Evolutionary conservation across 2,329 filamentous ascomycete species (phyloP).

Genomic region (Lachnellula arida): DNA sequence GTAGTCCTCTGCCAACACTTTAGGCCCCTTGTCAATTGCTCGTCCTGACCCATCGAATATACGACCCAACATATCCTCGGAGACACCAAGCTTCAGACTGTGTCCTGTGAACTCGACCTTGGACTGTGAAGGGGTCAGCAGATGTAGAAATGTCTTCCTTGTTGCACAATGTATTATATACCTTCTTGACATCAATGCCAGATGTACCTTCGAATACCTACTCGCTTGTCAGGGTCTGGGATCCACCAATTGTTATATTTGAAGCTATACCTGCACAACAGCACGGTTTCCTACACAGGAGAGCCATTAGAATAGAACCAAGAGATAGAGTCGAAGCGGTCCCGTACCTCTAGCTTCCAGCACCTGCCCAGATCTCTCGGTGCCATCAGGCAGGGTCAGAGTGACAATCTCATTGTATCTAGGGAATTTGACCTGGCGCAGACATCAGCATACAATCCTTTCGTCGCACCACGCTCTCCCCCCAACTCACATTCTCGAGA

Average conservation of each 20-base stretch:
- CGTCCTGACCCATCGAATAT: slow-evolving; percentile 98
- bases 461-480: neutral
- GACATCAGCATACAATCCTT: slow-evolving; percentile 17
- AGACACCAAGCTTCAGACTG: slow-evolving; percentile 97
- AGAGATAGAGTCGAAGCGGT: slow-evolving; percentile 2
- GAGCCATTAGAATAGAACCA: slow-evolving; percentile 14
- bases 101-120: slow-evolving; percentile 96
- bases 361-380: slow-evolving; percentile 89
- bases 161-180: slow-evolving; percentile 34
- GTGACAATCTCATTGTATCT: slow-evolving; percentile 97
- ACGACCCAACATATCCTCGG: slow-evolving; percentile 98
- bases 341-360: slow-evolving; percentile 86
- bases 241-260: neutral
- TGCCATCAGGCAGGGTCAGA: slow-evolving; percentile 91
- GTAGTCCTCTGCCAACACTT: slow-evolving; percentile 96
- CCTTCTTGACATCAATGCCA: slow-evolving; percentile 98
- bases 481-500: slow-evolving; percentile 76
- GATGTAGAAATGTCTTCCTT: neutral
- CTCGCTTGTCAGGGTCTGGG: slow-evolving; percentile 26
- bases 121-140: slow-evolving; percentile 52
- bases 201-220: slow-evolving; percentile 97
- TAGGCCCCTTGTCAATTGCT: slow-evolving; percentile 97
- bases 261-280: slow-evolving; percentile 74
- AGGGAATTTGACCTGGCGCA: slow-evolving; percentile 84
- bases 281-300: slow-evolving; percentile 70